Base-by-base conservation (phyloP, 1,284 basidiomycete species). In the Pseudozyma sp. region DNA sequence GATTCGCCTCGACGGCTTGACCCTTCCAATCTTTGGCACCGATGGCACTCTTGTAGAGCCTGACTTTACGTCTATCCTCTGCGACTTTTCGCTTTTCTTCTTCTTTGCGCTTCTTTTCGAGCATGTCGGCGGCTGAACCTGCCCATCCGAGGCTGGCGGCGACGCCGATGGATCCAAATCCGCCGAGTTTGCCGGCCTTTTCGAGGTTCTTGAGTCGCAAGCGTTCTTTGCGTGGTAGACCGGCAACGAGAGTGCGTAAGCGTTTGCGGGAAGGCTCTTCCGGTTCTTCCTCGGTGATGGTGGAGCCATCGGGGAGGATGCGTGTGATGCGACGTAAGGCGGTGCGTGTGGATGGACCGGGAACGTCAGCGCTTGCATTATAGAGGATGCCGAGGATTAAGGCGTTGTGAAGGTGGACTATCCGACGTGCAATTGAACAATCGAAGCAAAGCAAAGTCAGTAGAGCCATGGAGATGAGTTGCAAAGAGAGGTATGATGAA, bases 371-470 rank as follows among this genome's bases (percentile, higher is more conserved):
- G 40, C 70, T 77, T 12, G 83, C 82, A 39, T 87, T 86, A 82
- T 86, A 85, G 34, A 87, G 80, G 66, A 87, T 84, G 31, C 86
- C 85, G 48, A 87, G 76, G 52, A 87, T 77, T 19, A 87, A 76
- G 5, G 83, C 78, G 63, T 87, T 86, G 79, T 87, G 86, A 25
- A 87, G 74, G 34, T 85, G 82, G 16, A 86, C 86, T 86, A 73
- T 31, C 25, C 78, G 63, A 87, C 86, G 79, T 87, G 86, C 25
- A 87, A 72, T 34, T 85, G 82, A 13, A 86, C 86, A 86, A 72
- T 39, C 8, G 55, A 36, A 25, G 11, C 13, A 9, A 34, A 19
- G 40, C 39, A 34, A 31, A n/a, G 25, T 12, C 5, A 18, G 14
- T 36, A 48, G 35, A 25, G 45, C 12, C 3, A 47, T 18, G 19